phyloP scores from a whole-genome alignment of 2,329 filamentous ascomycete species.

The Fusarium verticillioides region DNA sequence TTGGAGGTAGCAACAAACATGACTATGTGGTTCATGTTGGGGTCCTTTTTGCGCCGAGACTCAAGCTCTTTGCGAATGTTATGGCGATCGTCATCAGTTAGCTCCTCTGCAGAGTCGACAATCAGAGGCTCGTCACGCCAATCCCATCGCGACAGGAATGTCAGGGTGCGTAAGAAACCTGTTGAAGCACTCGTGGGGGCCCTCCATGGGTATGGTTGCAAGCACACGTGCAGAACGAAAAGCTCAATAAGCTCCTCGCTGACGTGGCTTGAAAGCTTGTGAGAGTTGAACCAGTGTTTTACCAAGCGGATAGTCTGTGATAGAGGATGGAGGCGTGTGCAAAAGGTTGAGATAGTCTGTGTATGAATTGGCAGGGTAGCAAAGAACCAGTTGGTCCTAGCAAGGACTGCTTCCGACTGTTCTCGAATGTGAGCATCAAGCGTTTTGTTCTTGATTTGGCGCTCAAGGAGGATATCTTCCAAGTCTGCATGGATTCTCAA shows the following conservation, averaged over 20 bases:
- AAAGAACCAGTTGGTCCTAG: constrained; percentile 76
- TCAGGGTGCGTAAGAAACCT: constrained; percentile 83
- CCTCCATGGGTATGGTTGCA: constrained; percentile 83
- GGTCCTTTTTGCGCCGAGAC: constrained; percentile 88
- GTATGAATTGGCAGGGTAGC: constrained; percentile 80
- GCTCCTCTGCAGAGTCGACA: constrained; percentile 73
- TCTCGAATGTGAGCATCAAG: constrained; percentile 74
- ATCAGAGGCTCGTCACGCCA: constrained; percentile 88
- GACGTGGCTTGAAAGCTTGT: constrained; percentile 82
- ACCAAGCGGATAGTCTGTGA: constrained; percentile 85
- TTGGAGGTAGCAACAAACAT: constrained; percentile 84
- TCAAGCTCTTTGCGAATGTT: constrained; percentile 78
- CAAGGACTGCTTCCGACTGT: constrained; percentile 75
- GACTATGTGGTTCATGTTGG: constrained; percentile 83
- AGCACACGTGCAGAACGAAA: constrained; percentile 79
- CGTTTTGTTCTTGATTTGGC: constrained; percentile 79
- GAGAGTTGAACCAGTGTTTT: constrained; percentile 89
- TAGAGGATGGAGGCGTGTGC: constrained; percentile 81
- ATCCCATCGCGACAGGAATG: constrained; percentile 88
- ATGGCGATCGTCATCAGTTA: constrained; percentile 70
- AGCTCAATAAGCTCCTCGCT: constrained; percentile 86
- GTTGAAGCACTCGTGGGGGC: constrained; percentile 79
- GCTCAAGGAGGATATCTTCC: constrained; percentile 82
- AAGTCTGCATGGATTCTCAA: constrained; percentile 90
- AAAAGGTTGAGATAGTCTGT: constrained; percentile 82